Percentiles rank a stretch among this genome's conserved stretches.
phyloP scores from a whole-genome alignment of 2,329 filamentous ascomycete species.

The Exophiala calicioides region DNA sequence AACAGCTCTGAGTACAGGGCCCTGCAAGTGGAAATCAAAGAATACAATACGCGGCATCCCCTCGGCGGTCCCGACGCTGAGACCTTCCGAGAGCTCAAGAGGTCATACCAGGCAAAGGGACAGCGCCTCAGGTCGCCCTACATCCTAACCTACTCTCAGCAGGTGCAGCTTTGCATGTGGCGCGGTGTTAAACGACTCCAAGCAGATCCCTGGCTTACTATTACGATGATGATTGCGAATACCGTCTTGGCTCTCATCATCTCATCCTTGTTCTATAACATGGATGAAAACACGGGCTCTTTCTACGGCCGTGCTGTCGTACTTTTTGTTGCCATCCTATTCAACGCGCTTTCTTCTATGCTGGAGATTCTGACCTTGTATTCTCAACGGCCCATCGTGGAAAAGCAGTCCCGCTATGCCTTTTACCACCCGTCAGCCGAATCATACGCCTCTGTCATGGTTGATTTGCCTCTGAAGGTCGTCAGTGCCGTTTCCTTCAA shows the following conservation, averaged over 20 bases:
- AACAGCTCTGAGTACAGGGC: conserved; percentile 37
- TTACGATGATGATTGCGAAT: conserved; percentile 68
- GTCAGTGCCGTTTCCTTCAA: conserved; percentile 74
- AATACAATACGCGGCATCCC: conserved; percentile 13
- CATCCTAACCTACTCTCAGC: conserved; percentile 61
- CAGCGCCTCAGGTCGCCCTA: conserved; percentile 52
- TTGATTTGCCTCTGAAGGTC: conserved; percentile 80
- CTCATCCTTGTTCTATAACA: conserved; percentile 77
- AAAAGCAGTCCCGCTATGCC: conserved; percentile 84
- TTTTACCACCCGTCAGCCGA: conserved; percentile 90
- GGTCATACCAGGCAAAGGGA: conserved; percentile 11
- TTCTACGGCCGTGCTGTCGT: conserved; percentile 80
- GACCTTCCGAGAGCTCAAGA: conserved; percentile 11
- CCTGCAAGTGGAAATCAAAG: conserved; percentile 11
- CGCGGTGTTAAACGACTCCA: conserved; percentile 76
- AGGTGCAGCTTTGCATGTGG: conserved; percentile 76
- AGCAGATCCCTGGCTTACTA: conserved; percentile 73
- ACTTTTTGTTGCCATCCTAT: conserved; percentile 82
- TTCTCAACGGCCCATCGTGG: conserved; percentile 84
- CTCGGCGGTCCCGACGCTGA: conserved; percentile 10
- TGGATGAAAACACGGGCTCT: conserved; percentile 63
- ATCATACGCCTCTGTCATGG: conserved; percentile 79
- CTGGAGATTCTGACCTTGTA: conserved; percentile 63
- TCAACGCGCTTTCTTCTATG: conserved; percentile 65
- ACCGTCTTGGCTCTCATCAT: conserved; percentile 75